Base-by-base conservation (phyloP, 2,329 filamentous ascomycete genomes). In the Neoascochyta sp. region DNA sequence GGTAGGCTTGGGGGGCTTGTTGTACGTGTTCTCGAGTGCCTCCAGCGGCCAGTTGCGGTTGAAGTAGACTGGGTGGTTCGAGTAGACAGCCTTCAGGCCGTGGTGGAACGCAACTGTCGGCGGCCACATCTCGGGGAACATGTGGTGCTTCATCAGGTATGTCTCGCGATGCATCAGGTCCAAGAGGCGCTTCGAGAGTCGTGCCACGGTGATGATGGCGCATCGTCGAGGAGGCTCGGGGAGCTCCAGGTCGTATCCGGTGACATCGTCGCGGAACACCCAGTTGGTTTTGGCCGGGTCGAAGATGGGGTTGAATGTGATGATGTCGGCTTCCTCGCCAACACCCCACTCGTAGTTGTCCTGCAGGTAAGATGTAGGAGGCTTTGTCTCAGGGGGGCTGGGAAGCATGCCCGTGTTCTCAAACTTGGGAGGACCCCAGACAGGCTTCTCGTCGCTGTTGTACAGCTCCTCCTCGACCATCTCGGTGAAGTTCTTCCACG, bases 81-180 rank as follows among this genome's bases (percentile, higher is more conserved):
- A 83, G 51, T 81, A 86, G 4, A 87, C 81, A 4, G 82, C 79
- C 64, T 90, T 90, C 27, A 89, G 69, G 5, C 86, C 84, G 55
- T 92, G 83, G 41, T 87, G 76, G 11, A 90, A 70, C 0, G 83
- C 78, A 15, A 82, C 75, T 0, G 82, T 82, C 32, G 83, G 80
- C 1, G 83, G 78, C 38, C 80, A 83, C 83, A 90, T 88, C 57
- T 90, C 85, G 0, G 83, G 84, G 35, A 81, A 83, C 49, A 89
- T 79, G 52, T 67, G 65, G 53, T 87, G 83, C 50, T 83, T 82
- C 41, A 83, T 81, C 9, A 75, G 72, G 41, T 82, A 69, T 30
- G 84, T 85, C 58, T 89, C 86, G 18, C 78, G 73, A 53, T 90
- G 83, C 83, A 89, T 89, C 40, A 80, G 73, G 45, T 86, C 75